Percentiles rank a stretch among this genome's conserved stretches.
These are phyloP conservation scores for Ulota crispa DNA, from an alignment of 225 moss, liverwort and hornwort species.

Conservation along the genomic window DNA sequence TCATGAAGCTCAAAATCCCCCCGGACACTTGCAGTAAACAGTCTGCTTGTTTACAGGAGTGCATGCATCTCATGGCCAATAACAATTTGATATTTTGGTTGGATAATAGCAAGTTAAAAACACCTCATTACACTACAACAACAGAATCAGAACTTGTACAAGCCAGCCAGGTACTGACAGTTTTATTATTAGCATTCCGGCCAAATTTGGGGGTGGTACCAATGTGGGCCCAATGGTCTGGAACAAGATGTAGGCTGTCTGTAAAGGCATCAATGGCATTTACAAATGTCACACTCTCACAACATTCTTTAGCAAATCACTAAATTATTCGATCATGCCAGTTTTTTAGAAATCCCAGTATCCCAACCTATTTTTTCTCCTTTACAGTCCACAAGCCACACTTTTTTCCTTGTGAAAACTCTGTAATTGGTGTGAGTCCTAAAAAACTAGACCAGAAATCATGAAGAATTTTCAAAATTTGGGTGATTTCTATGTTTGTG, in stretches of 20 bases:
- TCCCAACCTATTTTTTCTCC: too few species aligned
- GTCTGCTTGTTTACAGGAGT: neutral
- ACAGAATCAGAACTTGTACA: neutral
- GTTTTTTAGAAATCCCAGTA: neutral
- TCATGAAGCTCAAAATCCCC: too few species aligned
- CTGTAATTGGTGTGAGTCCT: too few species aligned
- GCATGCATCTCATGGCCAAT: conserved; percentile 6
- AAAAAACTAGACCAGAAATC: too few species aligned
- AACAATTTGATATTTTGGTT: neutral
- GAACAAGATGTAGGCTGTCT: neutral
- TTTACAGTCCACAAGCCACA: neutral
- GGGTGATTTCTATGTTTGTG: too few species aligned
- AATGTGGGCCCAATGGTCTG: neutral
- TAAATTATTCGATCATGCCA: neutral
- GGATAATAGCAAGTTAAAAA: neutral
- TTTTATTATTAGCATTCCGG: neutral
- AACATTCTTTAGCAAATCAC: neutral
- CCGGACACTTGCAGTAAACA: neutral
- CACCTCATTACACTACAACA: too few species aligned
- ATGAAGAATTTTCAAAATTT: too few species aligned
- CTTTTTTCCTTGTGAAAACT: too few species aligned
- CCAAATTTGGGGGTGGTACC: neutral
- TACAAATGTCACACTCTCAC: neutral
- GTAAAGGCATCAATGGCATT: neutral
- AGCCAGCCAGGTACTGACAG: neutral